Base-by-base conservation (phyloP, 2,329 filamentous ascomycete species). In the Xylaria sp. region DNA sequence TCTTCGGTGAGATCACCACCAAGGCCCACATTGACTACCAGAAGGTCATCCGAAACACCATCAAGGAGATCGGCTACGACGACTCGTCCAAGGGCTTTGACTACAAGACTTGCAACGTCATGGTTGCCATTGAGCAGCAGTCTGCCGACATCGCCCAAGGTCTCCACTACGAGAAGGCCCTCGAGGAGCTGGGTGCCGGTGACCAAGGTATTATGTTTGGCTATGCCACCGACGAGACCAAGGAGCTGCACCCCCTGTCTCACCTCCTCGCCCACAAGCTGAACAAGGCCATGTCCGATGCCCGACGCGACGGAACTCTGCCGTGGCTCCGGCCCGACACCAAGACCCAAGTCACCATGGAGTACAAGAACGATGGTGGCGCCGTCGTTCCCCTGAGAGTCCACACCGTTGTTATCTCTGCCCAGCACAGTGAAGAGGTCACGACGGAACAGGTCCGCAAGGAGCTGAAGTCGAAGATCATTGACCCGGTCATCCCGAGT, bases 181-280 rank as follows among this genome's bases (percentile, higher is more conserved):
- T 99, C 45, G 94, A 99, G 87, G 88, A 96, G 80, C 88, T 99
- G 64, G 94, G 94, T 78, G 94, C 94, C 61, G 94, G 94, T 89
- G 94, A 99, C 80, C 94, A 99, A 84, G 94, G 94, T 84, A 97
- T 99, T 84, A 99, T 99, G 94, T 99, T 99, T 79, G 94, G 94
- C 71, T 99, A 99, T 85, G 94, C 94, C 76, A 96, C 94, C 71
- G 94, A 99, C 72, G 94, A 99, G 86, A 97, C 94, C 69, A 92
- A 93, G 60, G 94, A 99, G 82, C 86, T 96, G 68, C 90, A 97
- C 74, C 94, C 94, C 65, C 83, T 99, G 71, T 97, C 93, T 70
- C 84, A 97, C 67, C 85, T 93, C 71, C 87, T 97, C 72, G 89
- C 94, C 71, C 94, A 99, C 87, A 92, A 92, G 84, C 90, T 99